Evolutionary conservation across 1,284 basidiomycete genomes (phyloP), one percentile per base, ranked within the genome.

Genomic region (Tilletia walkeri): DNA sequence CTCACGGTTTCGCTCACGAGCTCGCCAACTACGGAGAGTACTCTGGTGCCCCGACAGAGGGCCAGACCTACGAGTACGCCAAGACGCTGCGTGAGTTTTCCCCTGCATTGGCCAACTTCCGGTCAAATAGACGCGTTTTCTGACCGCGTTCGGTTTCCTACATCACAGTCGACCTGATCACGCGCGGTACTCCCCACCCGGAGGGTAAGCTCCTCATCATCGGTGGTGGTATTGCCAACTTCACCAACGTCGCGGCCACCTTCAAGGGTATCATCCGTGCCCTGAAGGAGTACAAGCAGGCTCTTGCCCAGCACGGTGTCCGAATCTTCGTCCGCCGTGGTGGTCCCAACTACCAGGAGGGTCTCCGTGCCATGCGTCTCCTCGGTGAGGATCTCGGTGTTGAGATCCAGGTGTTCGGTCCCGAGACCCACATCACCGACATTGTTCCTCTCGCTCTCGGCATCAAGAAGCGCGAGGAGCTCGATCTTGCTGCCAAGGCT

Each of bases 221-320:
- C 77, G 96, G 95, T 86, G 96, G 96, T 87, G 95, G 95, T 87
- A 97, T 98, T 78, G 95, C 95, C 87, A 99, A 99, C 90, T 99
- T 99, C 87, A 98, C 95, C 84, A 98, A 99, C 85, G 95, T 99
- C 79, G 95, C 95, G 53, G 91, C 95, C 18, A 99, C 95, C 75
- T 99, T 99, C 91, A 98, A 98, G 89, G 95, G 95, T 78, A 99
- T 98, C 88, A 98, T 99, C 85, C 92, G 90, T 73, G 95, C 95
- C 24, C 88, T 99, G 80, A 92, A 96, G 88, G 92, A 94, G 86
- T 94, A 89, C 89, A 93, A 95, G 87, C 63, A 72, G 6, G 61
- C 75, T 34, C 75, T 83, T 30, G 73, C 76, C 69, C 76, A 78
- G 70, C 73, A 83, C 79, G 73, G 76, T 41, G 81, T 83, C 41